Evolutionary conservation across 768 basidiomycete genomes (phyloP).

Genomic region (Boletus rubescentipes): DNA sequence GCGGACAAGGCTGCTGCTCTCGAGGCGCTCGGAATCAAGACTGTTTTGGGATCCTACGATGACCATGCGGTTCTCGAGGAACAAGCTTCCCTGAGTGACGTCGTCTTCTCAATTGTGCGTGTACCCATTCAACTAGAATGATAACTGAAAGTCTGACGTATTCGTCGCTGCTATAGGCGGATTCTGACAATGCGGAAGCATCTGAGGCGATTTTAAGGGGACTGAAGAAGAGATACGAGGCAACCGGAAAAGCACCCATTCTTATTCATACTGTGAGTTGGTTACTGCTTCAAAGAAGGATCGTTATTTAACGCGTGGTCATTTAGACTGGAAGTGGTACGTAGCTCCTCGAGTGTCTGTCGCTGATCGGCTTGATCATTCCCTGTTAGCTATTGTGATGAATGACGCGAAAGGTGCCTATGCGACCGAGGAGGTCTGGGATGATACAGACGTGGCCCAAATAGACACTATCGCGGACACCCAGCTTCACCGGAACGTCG

Average conservation of each 20-base stretch:
- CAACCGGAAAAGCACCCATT: conserved; percentile 42
- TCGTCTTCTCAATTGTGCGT: conserved; percentile 42
- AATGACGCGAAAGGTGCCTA: conserved; percentile 47
- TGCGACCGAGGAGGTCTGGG: conserved; percentile 40
- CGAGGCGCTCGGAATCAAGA: conserved; percentile 25
- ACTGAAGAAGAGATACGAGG: conserved; percentile 44
- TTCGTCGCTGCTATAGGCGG: conserved; percentile 32
- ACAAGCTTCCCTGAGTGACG: conserved; percentile 44
- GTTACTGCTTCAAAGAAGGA: background rate
- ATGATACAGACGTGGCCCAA: conserved; percentile 47
- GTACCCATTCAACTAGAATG: background rate
- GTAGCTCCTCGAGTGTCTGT: background rate
- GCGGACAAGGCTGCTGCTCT: conserved; percentile 23
- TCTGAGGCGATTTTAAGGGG: conserved; percentile 51
- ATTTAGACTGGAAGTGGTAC: conserved; percentile 51
- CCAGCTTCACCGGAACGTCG: conserved; percentile 51
- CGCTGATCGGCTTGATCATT: background rate
- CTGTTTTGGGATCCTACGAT: conserved; percentile 43
- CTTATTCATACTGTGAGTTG: conserved; percentile 64
- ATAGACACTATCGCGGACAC: conserved; percentile 46
- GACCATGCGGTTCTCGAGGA: conserved; percentile 44
- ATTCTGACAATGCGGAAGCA: conserved; percentile 47
- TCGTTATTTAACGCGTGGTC: background rate
- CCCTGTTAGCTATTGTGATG: conserved; percentile 36
- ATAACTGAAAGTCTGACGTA: background rate